Evolutionary conservation across 257 asterid genomes (phyloP), one percentile per base, ranked within the genome.

Genomic region (Cynanchum wilfordii): DNA sequence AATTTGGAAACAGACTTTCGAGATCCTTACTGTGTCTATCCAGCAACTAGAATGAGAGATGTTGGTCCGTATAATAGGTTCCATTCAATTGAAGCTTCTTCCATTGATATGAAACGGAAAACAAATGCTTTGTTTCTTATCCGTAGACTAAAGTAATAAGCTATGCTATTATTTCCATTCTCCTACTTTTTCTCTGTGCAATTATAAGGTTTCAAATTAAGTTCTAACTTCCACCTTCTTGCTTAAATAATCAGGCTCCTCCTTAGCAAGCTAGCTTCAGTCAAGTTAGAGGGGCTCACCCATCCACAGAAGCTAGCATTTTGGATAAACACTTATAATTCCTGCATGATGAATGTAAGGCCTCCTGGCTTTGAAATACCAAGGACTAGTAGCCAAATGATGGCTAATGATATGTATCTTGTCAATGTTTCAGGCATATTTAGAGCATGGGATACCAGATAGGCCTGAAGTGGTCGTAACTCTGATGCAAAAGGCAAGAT

Each of bases 331-430:
- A 83, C 84, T 73, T 93, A 93, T 84, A 93, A 93, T 83, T 84
- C 97, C 0, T 93, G 98, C 91, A 93, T 93, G 97, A 90, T 93
- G 97, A 90, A 90, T 79, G 98, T 92, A 83, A 12, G 87, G 17
- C 74, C 4, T 73, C 10, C 29, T 50, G 24, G 20, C 38, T 49
- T 40, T 44, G 30, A 10, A 11, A 16, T 47, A 44, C 15, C 10
- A 63, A 25, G n/a, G 25, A 5, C 24, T 60, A 17, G 15, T 0
- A 25, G 63, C 44, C 4, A 20, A 64, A 6, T 0, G 25, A 38
- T 16, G 44, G 24, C 55, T 63, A 52, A 19, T 22, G 7, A 29
- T 45, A 27, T 25, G 5, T 36, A 62, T 44, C 50, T 64, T 64
- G 49, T 64, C 42, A 33, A 64, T 36, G 38, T 64, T 29, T 65